phyloP scores from a whole-genome alignment of 2,329 filamentous ascomycete species.

The Colletotrichum falcatum region DNA sequence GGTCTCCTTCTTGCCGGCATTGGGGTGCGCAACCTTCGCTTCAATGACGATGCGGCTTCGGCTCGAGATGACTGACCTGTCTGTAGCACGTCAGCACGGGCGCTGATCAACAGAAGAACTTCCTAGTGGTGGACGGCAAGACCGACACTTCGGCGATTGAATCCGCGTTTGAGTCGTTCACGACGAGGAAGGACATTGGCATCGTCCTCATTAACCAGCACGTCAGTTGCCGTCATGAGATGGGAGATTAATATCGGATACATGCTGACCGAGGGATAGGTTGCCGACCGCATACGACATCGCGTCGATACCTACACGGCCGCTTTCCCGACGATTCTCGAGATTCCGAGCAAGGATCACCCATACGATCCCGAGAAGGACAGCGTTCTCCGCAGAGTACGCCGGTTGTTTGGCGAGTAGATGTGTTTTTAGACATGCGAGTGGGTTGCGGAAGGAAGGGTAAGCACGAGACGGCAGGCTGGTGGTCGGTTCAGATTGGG shows the following conservation, averaged over 20 bases:
- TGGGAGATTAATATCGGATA: not conserved
- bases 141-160: slow-evolving; percentile 92
- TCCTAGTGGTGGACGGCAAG: slow-evolving; percentile 94
- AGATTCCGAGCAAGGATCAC: slow-evolving; percentile 99
- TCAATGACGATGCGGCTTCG: slow-evolving; percentile 1
- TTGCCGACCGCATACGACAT: slow-evolving; percentile 93
- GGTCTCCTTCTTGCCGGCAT: slow-evolving; percentile 95
- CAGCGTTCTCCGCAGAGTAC: slow-evolving; percentile 91
- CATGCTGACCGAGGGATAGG: slow-evolving; percentile 64
- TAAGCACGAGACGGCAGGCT: not conserved
- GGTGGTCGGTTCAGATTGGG: slow-evolving; percentile 4
- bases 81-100: slow-evolving; percentile 87
- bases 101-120: slow-evolving; percentile 95
- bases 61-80: slow-evolving; percentile 24
- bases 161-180: slow-evolving; percentile 89
- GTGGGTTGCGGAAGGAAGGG: not conserved
- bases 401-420: slow-evolving; percentile 76
- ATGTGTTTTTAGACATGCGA: not conserved
- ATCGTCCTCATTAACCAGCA: slow-evolving; percentile 98
- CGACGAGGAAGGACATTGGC: slow-evolving; percentile 92
- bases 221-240: slow-evolving; percentile 63
- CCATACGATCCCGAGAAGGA: slow-evolving; percentile 99
- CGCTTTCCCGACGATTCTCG: slow-evolving; percentile 94
- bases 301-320: slow-evolving; percentile 92
- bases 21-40: slow-evolving; percentile 71